Evolutionary conservation across 1,139 yeast genomes (phyloP).

Genomic region (Kodamaea sp.): DNA sequence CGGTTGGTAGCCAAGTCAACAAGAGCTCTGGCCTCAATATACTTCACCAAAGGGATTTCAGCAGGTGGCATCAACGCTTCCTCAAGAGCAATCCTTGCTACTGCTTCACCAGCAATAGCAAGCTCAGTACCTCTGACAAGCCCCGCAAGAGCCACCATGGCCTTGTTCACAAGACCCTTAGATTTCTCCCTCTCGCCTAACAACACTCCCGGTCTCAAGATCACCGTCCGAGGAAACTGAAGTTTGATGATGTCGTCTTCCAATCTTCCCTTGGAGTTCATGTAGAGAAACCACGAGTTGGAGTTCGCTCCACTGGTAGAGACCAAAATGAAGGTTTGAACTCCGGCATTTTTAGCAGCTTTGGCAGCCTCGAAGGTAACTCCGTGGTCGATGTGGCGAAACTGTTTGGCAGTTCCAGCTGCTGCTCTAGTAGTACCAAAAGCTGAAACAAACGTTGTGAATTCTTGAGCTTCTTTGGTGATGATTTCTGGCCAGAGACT

Average conservation of each 20-base stretch:
- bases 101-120: too few species aligned
- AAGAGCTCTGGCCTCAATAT: too few species aligned
- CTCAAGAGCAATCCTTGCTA: too few species aligned
- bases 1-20: too few species aligned
- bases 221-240: constrained; percentile 64
- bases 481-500: constrained; percentile 42
- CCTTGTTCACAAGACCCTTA: constrained; percentile 37
- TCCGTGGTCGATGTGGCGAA: constrained; percentile 69
- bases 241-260: constrained; percentile 60
- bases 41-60: too few species aligned
- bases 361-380: constrained; percentile 63
- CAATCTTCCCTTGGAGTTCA: constrained; percentile 62
- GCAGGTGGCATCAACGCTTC: too few species aligned
- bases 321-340: constrained; percentile 62
- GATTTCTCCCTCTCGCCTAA: constrained; percentile 57
- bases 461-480: constrained; percentile 16
- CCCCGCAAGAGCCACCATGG: constrained; percentile 13
- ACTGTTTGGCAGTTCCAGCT: constrained; percentile 71
- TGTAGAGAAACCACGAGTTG: constrained; percentile 52
- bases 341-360: constrained; percentile 68
- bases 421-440: constrained; percentile 74
- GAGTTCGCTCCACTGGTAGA: constrained; percentile 61
- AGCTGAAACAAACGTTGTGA: constrained; percentile 51
- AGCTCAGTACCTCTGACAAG: too few species aligned
- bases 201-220: constrained; percentile 69